These are phyloP conservation scores for Coniferiporia weirii DNA, from an alignment of 1,284 basidiomycete genomes.

Conservation along the genomic window DNA sequence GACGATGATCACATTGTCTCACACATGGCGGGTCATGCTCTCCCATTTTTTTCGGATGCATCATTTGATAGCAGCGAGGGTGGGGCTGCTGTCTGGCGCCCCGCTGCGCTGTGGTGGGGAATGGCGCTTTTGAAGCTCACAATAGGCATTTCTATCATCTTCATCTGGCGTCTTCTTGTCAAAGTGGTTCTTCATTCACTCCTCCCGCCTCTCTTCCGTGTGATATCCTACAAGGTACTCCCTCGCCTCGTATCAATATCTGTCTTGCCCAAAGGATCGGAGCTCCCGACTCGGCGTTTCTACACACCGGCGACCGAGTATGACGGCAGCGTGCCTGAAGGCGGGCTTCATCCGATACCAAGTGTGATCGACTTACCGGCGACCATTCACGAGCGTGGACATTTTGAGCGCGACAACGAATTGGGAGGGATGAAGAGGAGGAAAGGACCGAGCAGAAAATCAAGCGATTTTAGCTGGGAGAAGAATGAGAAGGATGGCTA, in stretches of 20 bases:
- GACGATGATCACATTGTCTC: constrained; percentile 24
- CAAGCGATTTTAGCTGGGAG: neutral
- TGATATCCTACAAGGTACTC: constrained; percentile 44
- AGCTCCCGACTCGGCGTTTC: constrained; percentile 73
- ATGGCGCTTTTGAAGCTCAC: constrained; percentile 58
- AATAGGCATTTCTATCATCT: constrained; percentile 65
- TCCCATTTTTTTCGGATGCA: constrained; percentile 27
- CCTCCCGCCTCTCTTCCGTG: constrained; percentile 79
- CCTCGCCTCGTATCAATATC: constrained; percentile 13
- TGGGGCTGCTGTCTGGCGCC: constrained; percentile 43
- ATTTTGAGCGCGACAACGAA: constrained; percentile 4
- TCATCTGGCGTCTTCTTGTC: constrained; percentile 80
- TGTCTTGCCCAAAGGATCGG: constrained; percentile 34
- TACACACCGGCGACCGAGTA: constrained; percentile 90
- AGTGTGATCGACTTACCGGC: constrained; percentile 76
- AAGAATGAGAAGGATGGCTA: neutral
- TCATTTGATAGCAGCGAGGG: constrained; percentile 39
- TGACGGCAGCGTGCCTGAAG: constrained; percentile 55
- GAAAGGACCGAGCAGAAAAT: constrained; percentile 3
- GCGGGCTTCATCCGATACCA: constrained; percentile 68
- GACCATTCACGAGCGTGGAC: constrained; percentile 23
- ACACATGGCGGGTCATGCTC: constrained; percentile 14
- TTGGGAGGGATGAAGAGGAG: constrained; percentile 15
- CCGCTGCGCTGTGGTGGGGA: constrained; percentile 49
- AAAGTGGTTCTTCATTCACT: constrained; percentile 70